These are phyloP conservation scores for Boletus barrowsii DNA, from an alignment of 768 basidiomycete species.

Conservation along the genomic window DNA sequence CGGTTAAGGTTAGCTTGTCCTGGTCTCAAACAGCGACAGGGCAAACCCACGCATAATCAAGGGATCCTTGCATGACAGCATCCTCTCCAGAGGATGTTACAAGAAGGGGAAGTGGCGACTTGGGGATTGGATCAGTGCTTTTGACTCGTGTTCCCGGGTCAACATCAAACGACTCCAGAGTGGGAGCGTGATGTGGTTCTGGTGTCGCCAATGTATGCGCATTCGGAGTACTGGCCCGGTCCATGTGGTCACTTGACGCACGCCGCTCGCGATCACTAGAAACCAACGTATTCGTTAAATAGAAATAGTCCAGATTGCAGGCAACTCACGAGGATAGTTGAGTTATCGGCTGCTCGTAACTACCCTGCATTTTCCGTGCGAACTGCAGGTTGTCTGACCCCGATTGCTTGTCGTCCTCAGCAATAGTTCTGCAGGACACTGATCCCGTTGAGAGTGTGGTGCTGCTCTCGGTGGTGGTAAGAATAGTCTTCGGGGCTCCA, in stretches of 20 bases:
- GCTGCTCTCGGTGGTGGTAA: no score
- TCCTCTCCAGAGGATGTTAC: no score
- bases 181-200: background rate
- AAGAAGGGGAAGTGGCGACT: background rate
- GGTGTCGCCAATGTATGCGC: background rate
- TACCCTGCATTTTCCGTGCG: no score
- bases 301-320: no score
- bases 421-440: background rate
- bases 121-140: background rate
- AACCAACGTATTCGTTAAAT: background rate
- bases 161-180: background rate
- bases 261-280: background rate
- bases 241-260: background rate
- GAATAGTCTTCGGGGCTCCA: no score
- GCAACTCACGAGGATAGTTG: constrained; percentile 1
- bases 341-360: background rate
- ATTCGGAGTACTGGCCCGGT: background rate
- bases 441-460: no score
- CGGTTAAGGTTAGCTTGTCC: background rate
- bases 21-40: background rate
- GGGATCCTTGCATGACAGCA: no score
- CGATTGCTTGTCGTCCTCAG: background rate
- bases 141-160: background rate
- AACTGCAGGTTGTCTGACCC: background rate
- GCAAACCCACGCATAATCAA: background rate